Conservation (phyloP, 2,329 filamentous ascomycete species). For the Alternaria panax region DNA sequence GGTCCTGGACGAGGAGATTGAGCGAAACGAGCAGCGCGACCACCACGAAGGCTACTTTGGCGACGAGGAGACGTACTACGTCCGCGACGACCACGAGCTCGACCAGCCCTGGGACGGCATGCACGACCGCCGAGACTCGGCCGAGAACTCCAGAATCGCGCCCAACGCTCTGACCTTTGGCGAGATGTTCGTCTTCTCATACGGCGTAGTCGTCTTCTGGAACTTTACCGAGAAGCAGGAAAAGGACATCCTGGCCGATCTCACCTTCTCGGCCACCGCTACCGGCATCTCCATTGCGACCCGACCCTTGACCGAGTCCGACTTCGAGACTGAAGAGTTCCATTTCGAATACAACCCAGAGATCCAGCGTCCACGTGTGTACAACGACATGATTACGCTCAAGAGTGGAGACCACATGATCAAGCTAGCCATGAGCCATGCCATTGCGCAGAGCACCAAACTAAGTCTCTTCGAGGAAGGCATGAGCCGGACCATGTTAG, state of each 20-base stretch:
- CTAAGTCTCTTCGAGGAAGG: constrained; percentile 94
- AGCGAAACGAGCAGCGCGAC: constrained; percentile 86
- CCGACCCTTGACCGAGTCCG: constrained; percentile 81
- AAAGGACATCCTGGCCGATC: constrained; percentile 92
- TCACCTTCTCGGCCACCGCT: constrained; percentile 83
- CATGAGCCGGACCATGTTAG: constrained; percentile 92
- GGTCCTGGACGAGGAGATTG: constrained; percentile 92
- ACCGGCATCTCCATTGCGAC: constrained; percentile 73
- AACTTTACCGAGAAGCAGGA: constrained; percentile 97
- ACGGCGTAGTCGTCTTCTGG: constrained; percentile 98
- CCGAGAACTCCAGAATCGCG: constrained; percentile 60
- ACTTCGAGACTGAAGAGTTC: constrained; percentile 97
- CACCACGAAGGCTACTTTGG: constrained; percentile 92
- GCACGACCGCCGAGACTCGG: constrained; percentile 31
- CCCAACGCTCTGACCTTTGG: constrained; percentile 81
- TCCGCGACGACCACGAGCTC: constrained; percentile 45
- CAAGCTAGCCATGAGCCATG: constrained; percentile 95
- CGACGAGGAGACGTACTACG: constrained; percentile 67
- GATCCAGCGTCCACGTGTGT: constrained; percentile 87
- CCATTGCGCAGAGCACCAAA: constrained; percentile 96
- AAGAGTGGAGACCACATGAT: constrained; percentile 98
- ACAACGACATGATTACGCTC: constrained; percentile 99
- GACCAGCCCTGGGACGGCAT: constrained; percentile 31
- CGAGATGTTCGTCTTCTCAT: constrained; percentile 97
- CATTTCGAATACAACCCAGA: constrained; percentile 95